phyloP scores from a whole-genome alignment of 495 filamentous ascomycete species.

The Pseudomonodictys pantanalensis region DNA sequence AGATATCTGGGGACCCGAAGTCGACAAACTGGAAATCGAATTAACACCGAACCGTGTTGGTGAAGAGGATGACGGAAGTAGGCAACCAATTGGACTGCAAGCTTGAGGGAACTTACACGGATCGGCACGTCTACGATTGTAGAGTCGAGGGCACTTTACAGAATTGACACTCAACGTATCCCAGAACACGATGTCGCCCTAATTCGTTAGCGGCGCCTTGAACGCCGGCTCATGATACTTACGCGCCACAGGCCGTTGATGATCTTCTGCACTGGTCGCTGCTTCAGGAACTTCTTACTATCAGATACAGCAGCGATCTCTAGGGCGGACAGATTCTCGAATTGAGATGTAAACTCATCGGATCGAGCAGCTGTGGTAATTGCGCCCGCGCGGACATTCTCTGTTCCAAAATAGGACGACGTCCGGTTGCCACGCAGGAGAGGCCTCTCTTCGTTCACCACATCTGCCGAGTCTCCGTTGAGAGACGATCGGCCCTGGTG shows the following conservation, averaged over 20 bases:
- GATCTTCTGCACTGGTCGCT: constrained; percentile 79
- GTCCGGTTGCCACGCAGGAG: constrained; percentile 27
- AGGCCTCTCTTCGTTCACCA: constrained; percentile 16
- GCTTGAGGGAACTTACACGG: background rate
- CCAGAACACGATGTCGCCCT: constrained; percentile 89
- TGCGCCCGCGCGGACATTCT: constrained; percentile 8
- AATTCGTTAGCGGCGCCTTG: too few species aligned
- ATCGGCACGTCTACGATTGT: constrained; percentile 59
- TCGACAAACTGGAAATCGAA: constrained; percentile 67
- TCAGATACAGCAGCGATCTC: constrained; percentile 88
- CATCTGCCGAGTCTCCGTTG: background rate
- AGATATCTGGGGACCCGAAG: constrained; percentile 88
- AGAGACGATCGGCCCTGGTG: background rate
- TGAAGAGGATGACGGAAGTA: background rate
- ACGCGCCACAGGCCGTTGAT: constrained; percentile 82
- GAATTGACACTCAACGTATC: constrained; percentile 72
- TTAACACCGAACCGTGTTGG: background rate
- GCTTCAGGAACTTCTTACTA: constrained; percentile 87
- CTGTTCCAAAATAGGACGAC: constrained; percentile 37
- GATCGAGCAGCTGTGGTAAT: constrained; percentile 43
- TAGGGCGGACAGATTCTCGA: constrained; percentile 76
- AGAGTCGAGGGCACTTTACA: constrained; percentile 76
- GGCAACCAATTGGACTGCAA: background rate
- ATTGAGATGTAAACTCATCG: constrained; percentile 61
- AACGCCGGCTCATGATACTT: background rate